A percentile compares a stretch with the other conserved stretches of the same genome.
Evolutionary conservation across 2,329 filamentous ascomycete genomes (phyloP).

Genomic region (Ophiocordyceps camponoti-saundersi): DNA sequence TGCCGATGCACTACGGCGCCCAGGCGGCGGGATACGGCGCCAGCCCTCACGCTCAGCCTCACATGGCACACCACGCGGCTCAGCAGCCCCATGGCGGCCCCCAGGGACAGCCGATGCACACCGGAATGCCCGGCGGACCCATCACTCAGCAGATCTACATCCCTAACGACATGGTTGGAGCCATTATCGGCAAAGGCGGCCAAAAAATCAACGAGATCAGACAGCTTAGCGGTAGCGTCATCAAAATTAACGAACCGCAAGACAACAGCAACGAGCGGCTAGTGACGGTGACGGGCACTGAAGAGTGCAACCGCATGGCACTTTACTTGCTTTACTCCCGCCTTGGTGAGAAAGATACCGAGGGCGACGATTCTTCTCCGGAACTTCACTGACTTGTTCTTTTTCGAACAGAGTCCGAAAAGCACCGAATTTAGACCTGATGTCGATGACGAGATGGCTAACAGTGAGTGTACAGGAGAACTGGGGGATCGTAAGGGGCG

Average conservation of each 20-base stretch:
- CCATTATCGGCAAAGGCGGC: constrained; percentile 96
- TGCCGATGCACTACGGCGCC: constrained; percentile 63
- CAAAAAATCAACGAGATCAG: constrained; percentile 99
- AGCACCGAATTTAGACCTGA: constrained; percentile 4
- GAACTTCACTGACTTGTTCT: background rate
- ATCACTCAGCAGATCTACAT: constrained; percentile 98
- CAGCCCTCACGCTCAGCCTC: constrained; percentile 59
- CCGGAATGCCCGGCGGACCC: constrained; percentile 40
- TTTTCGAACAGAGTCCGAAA: constrained; percentile 21
- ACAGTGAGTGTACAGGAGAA: too few species aligned
- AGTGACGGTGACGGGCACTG: constrained; percentile 92
- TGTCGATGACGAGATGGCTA: too few species aligned
- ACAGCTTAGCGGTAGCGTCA: constrained; percentile 90
- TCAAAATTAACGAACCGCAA: constrained; percentile 99
- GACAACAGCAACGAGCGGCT: constrained; percentile 97
- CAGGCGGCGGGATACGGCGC: constrained; percentile 64
- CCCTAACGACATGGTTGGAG: constrained; percentile 98
- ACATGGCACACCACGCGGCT: constrained; percentile 43
- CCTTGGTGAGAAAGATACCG: constrained; percentile 47
- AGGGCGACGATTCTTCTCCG: background rate
- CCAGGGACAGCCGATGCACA: constrained; percentile 58
- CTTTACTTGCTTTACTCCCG: constrained; percentile 97
- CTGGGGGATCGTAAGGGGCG: too few species aligned
- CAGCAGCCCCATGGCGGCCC: constrained; percentile 44
- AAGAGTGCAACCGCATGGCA: constrained; percentile 99